Percentiles rank a stretch among this genome's conserved stretches.
Evolutionary conservation across 495 filamentous ascomycete species (phyloP).

Genomic region (Penicillium chermesinum): DNA sequence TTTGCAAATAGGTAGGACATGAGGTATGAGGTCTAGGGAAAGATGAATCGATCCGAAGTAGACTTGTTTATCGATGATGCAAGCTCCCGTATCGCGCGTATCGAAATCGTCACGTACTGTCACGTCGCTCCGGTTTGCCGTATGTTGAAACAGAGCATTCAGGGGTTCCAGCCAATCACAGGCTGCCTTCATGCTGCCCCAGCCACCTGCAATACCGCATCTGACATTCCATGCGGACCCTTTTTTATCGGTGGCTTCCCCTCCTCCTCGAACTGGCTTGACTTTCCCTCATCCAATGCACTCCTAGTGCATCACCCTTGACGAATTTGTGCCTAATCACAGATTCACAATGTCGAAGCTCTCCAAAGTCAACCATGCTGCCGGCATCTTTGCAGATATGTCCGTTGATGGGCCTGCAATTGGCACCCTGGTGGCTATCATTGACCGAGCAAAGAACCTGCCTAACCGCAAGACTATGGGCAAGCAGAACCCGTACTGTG

Average conservation of each 20-base stretch:
- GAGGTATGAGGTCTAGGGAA: neutral
- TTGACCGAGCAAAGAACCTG: slow-evolving; percentile 92
- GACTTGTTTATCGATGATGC: slow-evolving; percentile 13
- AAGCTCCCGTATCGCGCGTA: neutral
- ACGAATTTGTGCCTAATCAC: neutral
- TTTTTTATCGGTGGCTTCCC: slow-evolving; percentile 15
- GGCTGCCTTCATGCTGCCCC: slow-evolving; percentile 6
- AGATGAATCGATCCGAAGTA: neutral
- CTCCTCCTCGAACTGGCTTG: slow-evolving; percentile 6
- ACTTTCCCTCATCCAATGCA: slow-evolving; percentile 1
- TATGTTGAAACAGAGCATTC: slow-evolving; percentile 14
- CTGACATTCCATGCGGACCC: slow-evolving; percentile 17
- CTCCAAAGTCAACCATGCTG: slow-evolving; percentile 59
- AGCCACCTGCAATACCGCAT: slow-evolving; percentile 26
- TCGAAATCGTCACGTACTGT: slow-evolving; percentile 17
- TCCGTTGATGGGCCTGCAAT: slow-evolving; percentile 91
- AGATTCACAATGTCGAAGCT: slow-evolving; percentile 27
- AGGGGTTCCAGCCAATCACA: slow-evolving; percentile 21
- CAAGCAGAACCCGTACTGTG: slow-evolving; percentile 97
- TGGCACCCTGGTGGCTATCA: slow-evolving; percentile 83
- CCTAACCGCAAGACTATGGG: slow-evolving; percentile 95
- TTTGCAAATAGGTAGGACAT: neutral
- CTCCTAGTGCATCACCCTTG: neutral
- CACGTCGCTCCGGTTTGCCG: slow-evolving; percentile 6
- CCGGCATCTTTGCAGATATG: slow-evolving; percentile 95